Evolutionary conservation across 2,329 filamentous ascomycete genomes (phyloP).

Genomic region (Verticillium klebahnii): DNA sequence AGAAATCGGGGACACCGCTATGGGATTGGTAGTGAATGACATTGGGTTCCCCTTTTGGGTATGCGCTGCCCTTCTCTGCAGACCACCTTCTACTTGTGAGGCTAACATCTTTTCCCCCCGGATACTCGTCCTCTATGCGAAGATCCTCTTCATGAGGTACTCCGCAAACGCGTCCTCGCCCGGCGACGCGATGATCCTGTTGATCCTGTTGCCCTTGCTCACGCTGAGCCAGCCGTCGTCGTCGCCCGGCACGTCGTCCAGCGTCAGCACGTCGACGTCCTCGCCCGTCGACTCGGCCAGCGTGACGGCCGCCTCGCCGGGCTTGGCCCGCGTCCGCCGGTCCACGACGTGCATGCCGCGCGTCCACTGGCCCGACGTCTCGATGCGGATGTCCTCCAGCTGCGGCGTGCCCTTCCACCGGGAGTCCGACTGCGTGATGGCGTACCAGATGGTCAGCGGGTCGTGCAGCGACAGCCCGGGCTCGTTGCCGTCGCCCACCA

Average conservation of each 20-base stretch:
- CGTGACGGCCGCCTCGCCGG: slow-evolving; percentile 32
- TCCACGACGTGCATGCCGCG: slow-evolving; percentile 87
- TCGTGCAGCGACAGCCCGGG: slow-evolving; percentile 69
- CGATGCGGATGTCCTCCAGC: slow-evolving; percentile 80
- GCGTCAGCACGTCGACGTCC: slow-evolving; percentile 28
- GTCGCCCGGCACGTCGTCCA: slow-evolving; percentile 62
- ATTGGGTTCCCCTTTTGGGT: slow-evolving; percentile 12
- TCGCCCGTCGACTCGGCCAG: slow-evolving; percentile 20
- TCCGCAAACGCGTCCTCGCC: slow-evolving; percentile 63
- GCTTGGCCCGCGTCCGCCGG: slow-evolving; percentile 55
- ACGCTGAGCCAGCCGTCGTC: slow-evolving; percentile 70
- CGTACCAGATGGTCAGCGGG: slow-evolving; percentile 75
- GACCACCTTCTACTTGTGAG: neutral
- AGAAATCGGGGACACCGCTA: neutral
- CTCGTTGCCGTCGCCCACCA: slow-evolving; percentile 54
- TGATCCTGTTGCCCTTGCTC: slow-evolving; percentile 73
- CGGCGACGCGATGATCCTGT: slow-evolving; percentile 66
- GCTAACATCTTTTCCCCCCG: neutral
- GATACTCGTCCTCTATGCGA: slow-evolving; percentile 35
- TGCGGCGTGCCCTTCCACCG: slow-evolving; percentile 52
- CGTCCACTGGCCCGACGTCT: slow-evolving; percentile 92
- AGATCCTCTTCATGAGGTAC: slow-evolving; percentile 61
- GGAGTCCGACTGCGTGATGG: slow-evolving; percentile 56
- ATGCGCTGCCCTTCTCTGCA: slow-evolving; percentile 10
- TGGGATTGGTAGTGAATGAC: slow-evolving; percentile 14